Conservation (phyloP, 2,329 filamentous ascomycete species). For the Fusarium acutatum region DNA sequence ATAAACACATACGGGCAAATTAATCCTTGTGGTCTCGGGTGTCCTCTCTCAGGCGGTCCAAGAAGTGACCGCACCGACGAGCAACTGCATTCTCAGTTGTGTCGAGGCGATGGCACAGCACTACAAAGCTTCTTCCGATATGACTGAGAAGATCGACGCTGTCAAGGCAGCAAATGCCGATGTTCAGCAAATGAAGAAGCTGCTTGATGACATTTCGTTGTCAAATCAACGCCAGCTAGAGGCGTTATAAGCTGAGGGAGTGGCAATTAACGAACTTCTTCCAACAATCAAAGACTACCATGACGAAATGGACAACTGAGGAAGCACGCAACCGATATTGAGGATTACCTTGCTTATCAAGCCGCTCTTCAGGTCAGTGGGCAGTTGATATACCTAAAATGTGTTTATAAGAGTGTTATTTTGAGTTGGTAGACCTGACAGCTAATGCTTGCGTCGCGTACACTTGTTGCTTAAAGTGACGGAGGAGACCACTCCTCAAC, state of each 20-base stretch:
- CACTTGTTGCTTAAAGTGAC: no score
- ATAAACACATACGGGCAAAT: no score
- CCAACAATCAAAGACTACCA: neutral
- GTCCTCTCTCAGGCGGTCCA: no score
- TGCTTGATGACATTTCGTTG: no score
- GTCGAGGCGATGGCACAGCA: neutral
- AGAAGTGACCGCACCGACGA: neutral
- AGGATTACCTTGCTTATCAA: neutral
- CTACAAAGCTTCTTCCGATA: neutral
- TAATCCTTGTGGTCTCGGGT: no score
- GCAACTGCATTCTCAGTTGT: neutral
- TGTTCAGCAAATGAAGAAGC: neutral
- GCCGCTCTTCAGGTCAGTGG: neutral
- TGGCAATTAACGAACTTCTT: neutral
- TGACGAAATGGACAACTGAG: no score
- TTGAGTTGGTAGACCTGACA: no score
- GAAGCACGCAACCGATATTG: neutral
- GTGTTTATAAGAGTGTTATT: no score
- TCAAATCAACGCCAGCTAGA: neutral
- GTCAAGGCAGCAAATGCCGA: neutral
- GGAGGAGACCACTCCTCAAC: no score
- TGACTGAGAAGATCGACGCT: neutral
- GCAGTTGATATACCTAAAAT: neutral
- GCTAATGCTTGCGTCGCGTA: no score
- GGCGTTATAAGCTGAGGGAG: neutral